These are phyloP conservation scores for Plasmodium knowlesi DNA, from an alignment of 169 alveolate species.

Conservation along the genomic window DNA sequence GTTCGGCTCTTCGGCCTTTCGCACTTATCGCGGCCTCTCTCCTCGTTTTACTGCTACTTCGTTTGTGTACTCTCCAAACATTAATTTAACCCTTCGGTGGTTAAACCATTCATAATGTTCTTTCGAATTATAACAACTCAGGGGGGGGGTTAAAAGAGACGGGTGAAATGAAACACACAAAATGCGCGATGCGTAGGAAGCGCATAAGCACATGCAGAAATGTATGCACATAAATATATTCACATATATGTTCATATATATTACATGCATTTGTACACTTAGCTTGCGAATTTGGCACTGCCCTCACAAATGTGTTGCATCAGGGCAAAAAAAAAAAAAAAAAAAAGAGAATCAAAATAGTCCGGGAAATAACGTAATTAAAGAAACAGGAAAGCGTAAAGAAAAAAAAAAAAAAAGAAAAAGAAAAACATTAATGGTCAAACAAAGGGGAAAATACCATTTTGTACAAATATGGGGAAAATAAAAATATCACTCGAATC, in stretches of 20 bases:
- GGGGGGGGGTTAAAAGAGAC: not conserved
- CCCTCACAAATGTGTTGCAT: not conserved
- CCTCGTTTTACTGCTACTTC: not conserved
- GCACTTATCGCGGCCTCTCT: not conserved
- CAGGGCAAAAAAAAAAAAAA: not conserved
- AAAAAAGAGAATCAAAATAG: not conserved
- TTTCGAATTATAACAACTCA: slow-evolving; percentile 1
- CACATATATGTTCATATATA: not conserved
- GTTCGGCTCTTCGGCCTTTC: not conserved
- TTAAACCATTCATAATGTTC: slow-evolving; percentile 38
- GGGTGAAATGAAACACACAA: not conserved
- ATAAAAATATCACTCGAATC: not conserved
- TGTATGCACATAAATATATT: not conserved
- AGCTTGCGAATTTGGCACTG: not conserved
- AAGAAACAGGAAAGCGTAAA: not conserved
- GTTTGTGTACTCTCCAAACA: not conserved
- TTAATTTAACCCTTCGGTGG: slow-evolving; percentile 15
- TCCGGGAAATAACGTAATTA: not conserved
- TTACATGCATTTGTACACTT: not conserved
- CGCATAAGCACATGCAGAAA: not conserved
- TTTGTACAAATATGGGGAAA: not conserved
- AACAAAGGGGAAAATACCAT: not conserved
- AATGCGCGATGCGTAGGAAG: not conserved
- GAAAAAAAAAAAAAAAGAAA: not conserved
- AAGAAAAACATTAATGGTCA: not conserved